phyloP scores from a whole-genome alignment of 805 yeast species.

The Teunomyces atbi region DNA sequence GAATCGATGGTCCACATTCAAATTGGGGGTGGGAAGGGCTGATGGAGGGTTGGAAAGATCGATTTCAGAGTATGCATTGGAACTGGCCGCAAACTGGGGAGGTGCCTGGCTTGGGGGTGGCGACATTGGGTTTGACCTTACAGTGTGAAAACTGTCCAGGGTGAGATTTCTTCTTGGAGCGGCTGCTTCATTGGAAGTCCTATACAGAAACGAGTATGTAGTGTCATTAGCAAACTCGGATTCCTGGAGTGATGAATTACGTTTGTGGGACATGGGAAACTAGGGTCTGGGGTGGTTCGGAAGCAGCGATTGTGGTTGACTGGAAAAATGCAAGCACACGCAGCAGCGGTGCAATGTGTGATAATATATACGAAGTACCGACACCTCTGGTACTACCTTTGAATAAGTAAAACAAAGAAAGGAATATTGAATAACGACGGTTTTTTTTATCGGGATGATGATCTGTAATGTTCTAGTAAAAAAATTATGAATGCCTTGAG shows the following conservation, averaged over 20 bases:
- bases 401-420: not conserved
- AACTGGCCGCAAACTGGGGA: not conserved
- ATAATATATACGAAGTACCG: not conserved
- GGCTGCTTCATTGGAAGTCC: not conserved
- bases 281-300: not conserved
- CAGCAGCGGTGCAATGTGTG: not conserved
- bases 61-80: conserved; percentile 6
- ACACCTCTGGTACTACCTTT: not conserved
- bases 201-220: not conserved
- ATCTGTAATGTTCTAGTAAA: conserved; percentile 1
- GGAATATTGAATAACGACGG: not conserved
- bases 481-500: not conserved
- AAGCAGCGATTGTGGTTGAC: not conserved
- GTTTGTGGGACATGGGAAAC: not conserved
- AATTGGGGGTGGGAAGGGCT: conserved; percentile 27
- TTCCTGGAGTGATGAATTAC: not conserved
- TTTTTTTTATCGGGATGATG: not conserved
- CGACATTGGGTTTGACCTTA: not conserved
- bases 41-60: conserved; percentile 10
- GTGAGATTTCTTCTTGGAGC: not conserved
- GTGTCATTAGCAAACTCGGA: conserved; percentile 1
- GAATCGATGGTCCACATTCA: conserved; percentile 15
- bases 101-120: conserved; percentile 4
- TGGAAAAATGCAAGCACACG: not conserved
- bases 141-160: not conserved